phyloP scores from a whole-genome alignment of 257 asterid genomes.

The Nicotiana otophora region DNA sequence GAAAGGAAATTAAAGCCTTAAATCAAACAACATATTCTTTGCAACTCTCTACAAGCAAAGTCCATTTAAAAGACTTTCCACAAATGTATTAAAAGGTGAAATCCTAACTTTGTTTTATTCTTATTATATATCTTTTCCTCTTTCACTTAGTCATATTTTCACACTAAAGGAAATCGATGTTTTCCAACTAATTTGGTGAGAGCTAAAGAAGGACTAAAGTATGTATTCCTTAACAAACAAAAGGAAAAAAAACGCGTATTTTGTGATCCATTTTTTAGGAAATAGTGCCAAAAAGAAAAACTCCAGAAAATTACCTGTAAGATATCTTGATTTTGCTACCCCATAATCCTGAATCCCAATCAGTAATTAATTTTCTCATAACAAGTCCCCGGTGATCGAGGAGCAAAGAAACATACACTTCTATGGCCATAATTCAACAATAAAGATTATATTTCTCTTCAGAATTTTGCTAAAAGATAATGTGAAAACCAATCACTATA shows the following conservation, averaged over 20 bases:
- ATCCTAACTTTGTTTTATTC: conserved; percentile 25
- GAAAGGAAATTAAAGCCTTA: not conserved
- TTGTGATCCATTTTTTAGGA: not conserved
- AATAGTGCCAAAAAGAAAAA: not conserved
- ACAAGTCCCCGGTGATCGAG: not conserved
- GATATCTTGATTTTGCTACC: not conserved
- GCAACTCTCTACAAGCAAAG: conserved; percentile 48
- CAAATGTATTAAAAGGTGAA: conserved; percentile 20
- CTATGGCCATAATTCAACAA: not conserved
- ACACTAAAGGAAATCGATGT: conserved; percentile 20
- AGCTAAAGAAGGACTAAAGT: not conserved
- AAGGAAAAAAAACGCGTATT: not conserved
- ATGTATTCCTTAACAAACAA: not conserved
- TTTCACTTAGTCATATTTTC: conserved; percentile 34
- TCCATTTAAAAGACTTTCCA: conserved; percentile 23
- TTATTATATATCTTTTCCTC: not conserved
- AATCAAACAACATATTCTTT: conserved; percentile 26
- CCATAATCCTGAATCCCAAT: not conserved
- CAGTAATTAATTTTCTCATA: no score
- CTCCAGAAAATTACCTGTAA: not conserved
- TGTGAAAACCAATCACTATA: not conserved
- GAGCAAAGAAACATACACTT: not conserved
- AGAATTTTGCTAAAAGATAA: not conserved
- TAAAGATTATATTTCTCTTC: not conserved
- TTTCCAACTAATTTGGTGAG: conserved; percentile 34